These are phyloP conservation scores for Fraxinus sp. DNA, from an alignment of 305 asterid species.

Conservation along the genomic window DNA sequence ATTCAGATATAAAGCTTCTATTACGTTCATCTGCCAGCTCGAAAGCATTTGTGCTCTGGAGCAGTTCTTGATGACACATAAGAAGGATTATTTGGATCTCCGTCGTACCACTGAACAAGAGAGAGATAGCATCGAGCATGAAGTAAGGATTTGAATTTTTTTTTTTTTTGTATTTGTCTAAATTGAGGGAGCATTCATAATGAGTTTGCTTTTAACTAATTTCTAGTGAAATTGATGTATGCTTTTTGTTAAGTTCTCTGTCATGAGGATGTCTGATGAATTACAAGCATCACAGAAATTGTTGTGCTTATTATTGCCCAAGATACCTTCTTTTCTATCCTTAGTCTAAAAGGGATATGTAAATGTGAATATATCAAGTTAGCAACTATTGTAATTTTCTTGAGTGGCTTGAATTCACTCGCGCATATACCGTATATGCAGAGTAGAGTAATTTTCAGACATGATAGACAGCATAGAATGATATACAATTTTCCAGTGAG, in stretches of 20 bases:
- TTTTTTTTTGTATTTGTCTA: not conserved
- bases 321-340: not conserved
- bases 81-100: conserved; percentile 78
- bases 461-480: not conserved
- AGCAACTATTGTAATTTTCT: not conserved
- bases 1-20: conserved; percentile 2
- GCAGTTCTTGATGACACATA: conserved; percentile 80
- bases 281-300: not conserved
- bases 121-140: conserved; percentile 91
- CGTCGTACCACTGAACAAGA: conserved; percentile 90
- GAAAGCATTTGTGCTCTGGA: conserved; percentile 75
- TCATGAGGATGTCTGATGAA: not conserved
- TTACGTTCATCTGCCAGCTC: conserved; percentile 46
- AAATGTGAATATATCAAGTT: not conserved
- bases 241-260: not conserved
- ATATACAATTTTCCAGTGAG: not conserved
- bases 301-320: not conserved
- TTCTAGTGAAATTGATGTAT: conserved; percentile 1
- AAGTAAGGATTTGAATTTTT: conserved; percentile 45
- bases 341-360: not conserved
- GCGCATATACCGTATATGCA: not conserved
- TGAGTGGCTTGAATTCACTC: not conserved
- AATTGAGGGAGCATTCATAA: not conserved
- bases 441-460: not conserved
- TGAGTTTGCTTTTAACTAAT: conserved; percentile 3